Evolutionary conservation across 2,329 filamentous ascomycete genomes (phyloP), one percentile per base, ranked within the genome.

Genomic region (Hortaea werneckii): DNA sequence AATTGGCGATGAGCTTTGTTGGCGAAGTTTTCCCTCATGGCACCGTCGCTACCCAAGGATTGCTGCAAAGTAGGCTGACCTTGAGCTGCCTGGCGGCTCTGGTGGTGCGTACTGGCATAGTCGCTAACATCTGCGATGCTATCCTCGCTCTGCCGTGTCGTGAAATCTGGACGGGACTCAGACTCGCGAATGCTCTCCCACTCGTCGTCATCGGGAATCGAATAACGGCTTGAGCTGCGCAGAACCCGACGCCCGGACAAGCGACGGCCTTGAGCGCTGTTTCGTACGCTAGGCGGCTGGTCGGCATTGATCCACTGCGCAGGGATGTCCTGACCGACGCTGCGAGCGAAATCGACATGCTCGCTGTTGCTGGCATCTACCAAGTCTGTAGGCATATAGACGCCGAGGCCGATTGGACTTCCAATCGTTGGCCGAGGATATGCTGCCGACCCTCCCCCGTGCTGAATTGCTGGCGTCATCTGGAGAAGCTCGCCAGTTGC

Each of bases 401-500:
- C 37, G 7, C 8, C 37, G 6, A 20, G 8, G 12, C 8, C 8
- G 28, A 13, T 7, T 29, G 2, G 34, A 13, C 42, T 34, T 29
- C 30, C 30, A 12, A 29, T 28, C n/a, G 29, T 43, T 10, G 41
- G 10, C 42, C 9, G 11, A 13, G 42, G 32, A 27, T 38, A 38
- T 35, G 40, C 27, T 8, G 26, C 12, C 30, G 35, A 29, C 32
- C 7, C 30, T 13, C 9, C 20, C 7, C 30, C 34, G 34, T 45
- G 37, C 10, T n/a, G 37, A 32, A 8, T 20, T 26, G 37, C 37
- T 5, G 54, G 51, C 4, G 54, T 57, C 38, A 58, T 52, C 9
- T 50, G 45, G 10, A 62, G 54, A 7, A 62, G 52, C 32, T 57
- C 49, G 29, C 53, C 52, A 4, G 60, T 63, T 9, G 56, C 51